These are phyloP conservation scores for Wickerhamomyces subpelliculosus DNA, from an alignment of 805 yeast genomes.

Conservation along the genomic window DNA sequence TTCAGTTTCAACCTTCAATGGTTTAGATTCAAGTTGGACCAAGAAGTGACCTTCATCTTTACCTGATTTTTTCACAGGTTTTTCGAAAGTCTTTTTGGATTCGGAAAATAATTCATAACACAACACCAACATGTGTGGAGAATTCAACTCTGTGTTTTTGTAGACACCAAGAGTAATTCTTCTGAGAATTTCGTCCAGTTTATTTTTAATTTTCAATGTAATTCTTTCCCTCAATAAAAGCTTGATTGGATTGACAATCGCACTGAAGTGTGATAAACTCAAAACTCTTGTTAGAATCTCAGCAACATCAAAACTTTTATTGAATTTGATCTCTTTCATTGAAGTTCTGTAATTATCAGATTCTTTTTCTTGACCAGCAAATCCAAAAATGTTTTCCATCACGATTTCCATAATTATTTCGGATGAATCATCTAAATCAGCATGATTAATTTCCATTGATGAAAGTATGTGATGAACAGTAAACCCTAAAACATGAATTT, in stretches of 20 bases:
- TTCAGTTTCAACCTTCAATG: constrained; percentile 45
- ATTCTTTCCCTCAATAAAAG: constrained; percentile 56
- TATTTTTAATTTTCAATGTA: constrained; percentile 60
- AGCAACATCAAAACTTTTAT: constrained; percentile 82
- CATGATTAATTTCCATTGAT: constrained; percentile 48
- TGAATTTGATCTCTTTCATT: constrained; percentile 85
- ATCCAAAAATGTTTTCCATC: constrained; percentile 92
- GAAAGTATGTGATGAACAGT: constrained; percentile 73
- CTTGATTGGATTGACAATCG: constrained; percentile 63
- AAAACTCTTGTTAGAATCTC: constrained; percentile 68
- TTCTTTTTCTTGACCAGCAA: constrained; percentile 90
- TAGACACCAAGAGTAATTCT: constrained; percentile 75
- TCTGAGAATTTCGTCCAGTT: constrained; percentile 71
- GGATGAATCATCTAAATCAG: constrained; percentile 69
- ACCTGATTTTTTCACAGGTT: constrained; percentile 15
- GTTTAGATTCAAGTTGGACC: constrained; percentile 63
- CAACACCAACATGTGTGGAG: constrained; percentile 54
- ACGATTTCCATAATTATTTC: constrained; percentile 56
- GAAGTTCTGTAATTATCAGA: constrained; percentile 83
- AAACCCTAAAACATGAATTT: constrained; percentile 85
- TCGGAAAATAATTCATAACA: constrained; percentile 68
- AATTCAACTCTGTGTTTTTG: constrained; percentile 53
- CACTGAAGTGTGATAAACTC: constrained; percentile 46
- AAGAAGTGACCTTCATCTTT: constrained; percentile 61
- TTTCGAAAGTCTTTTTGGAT: constrained; percentile 29